Base-by-base conservation (phyloP, 1,139 yeast genomes). In the Geotrichum australiense region DNA sequence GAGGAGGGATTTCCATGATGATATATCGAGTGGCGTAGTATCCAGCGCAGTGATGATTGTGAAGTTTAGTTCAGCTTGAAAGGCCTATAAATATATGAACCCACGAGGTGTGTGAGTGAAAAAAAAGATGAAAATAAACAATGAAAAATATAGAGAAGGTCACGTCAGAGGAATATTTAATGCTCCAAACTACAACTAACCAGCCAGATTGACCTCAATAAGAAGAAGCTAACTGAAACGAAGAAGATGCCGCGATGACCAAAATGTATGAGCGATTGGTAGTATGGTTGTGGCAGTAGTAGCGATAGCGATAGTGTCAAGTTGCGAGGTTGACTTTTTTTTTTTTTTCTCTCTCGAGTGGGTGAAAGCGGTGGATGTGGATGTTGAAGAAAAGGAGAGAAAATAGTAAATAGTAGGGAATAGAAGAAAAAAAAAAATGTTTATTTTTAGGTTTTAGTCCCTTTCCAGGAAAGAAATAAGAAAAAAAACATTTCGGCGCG, bases 1-100 rank as follows among this genome's bases (percentile, higher is more conserved):
- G 51, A 14, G 62, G 62, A 18, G 59, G 59, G 25, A 51, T 47
- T 33, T 57, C 61, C 62, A 58, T 58, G 18, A 5, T 45, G 30
- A 6, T 6, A 11, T 23, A 34, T 55, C 5, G 66, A 23, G 11
- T 23, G 25, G 25, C 11, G 11, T 23, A 23, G 11, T 23, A 23
- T 23, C n/a, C n/a, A n/a, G n/a, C n/a, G n/a, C n/a, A n/a, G n/a
- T n/a, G n/a, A n/a, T n/a, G n/a, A n/a, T n/a, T n/a, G n/a, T n/a
- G n/a, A n/a, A n/a, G n/a, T n/a, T n/a, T n/a, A n/a, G n/a, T n/a
- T n/a, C n/a, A n/a, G n/a, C n/a, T n/a, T n/a, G n/a, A n/a, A n/a
- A n/a, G n/a, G n/a, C n/a, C n/a, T n/a, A n/a, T n/a, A n/a, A n/a
- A n/a, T n/a, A n/a, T n/a, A n/a, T n/a, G n/a, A n/a, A n/a, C n/a